These are phyloP conservation scores for Aspergillus homomorphus DNA, from an alignment of 495 filamentous ascomycete genomes.

Conservation along the genomic window DNA sequence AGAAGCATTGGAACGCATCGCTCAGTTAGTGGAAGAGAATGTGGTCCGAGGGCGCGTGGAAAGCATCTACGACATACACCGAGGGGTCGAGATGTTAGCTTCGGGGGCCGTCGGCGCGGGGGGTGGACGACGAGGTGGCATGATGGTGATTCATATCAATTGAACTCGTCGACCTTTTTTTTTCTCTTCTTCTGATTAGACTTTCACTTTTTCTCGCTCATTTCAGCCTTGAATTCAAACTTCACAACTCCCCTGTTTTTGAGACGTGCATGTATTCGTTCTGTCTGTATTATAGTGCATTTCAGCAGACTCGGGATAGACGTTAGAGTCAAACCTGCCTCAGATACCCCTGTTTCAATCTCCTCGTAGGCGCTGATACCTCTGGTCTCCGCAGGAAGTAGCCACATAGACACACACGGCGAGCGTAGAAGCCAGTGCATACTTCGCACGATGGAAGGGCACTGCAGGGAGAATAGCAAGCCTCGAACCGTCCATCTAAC, in stretches of 20 bases:
- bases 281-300: neutral
- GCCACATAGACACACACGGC: no score
- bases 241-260: neutral
- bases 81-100: constrained; percentile 29
- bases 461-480: no score
- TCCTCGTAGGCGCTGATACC: no score
- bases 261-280: no score
- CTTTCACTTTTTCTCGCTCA: neutral
- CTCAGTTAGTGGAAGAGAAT: constrained; percentile 33
- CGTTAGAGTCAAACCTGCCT: no score
- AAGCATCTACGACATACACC: constrained; percentile 31
- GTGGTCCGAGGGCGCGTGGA: constrained; percentile 31
- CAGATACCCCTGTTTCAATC: no score
- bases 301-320: neutral
- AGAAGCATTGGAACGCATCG: constrained; percentile 28
- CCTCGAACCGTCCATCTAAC: no score
- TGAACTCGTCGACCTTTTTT: constrained; percentile 1
- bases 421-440: no score
- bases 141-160: constrained; percentile 39
- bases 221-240: neutral
- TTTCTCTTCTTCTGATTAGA: neutral
- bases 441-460: no score
- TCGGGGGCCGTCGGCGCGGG: constrained; percentile 28
- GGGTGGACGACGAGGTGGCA: constrained; percentile 26
- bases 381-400: no score